Percentiles rank a stretch among this genome's conserved stretches.
These are phyloP conservation scores for Leccinellum albellum DNA, from an alignment of 768 basidiomycete species.

Conservation along the genomic window DNA sequence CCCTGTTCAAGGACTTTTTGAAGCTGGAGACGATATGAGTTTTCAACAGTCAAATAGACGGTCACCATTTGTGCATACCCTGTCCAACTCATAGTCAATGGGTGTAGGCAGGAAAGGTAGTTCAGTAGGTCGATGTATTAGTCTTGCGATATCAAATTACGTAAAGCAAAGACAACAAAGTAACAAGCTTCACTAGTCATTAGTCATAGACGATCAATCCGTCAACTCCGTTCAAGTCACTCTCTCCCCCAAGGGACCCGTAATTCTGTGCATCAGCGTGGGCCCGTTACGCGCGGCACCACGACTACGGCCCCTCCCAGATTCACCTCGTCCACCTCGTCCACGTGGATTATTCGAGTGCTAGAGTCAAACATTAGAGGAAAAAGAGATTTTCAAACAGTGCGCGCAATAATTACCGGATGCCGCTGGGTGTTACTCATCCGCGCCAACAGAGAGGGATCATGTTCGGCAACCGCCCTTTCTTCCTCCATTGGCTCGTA, in stretches of 20 bases:
- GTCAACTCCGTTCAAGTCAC: too few relatives aligned
- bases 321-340: constrained; percentile 24
- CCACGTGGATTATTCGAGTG: constrained; percentile 12
- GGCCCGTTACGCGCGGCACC: constrained; percentile 15
- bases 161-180: constrained; percentile 6
- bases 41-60: background rate
- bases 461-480: constrained; percentile 9
- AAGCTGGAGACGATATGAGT: constrained; percentile 47
- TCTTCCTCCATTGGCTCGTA: constrained; percentile 15
- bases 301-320: constrained; percentile 22
- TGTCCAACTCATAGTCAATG: constrained; percentile 48
- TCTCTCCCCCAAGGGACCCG: constrained; percentile 17
- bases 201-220: too few relatives aligned
- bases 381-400: background rate
- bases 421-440: constrained; percentile 18
- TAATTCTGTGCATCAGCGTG: constrained; percentile 16
- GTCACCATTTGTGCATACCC: constrained; percentile 34
- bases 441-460: constrained; percentile 23
- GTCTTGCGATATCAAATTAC: constrained; percentile 6
- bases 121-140: background rate
- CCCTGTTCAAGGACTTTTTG: constrained; percentile 90
- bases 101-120: background rate
- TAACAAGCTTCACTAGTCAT: too few relatives aligned
- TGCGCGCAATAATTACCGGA: constrained; percentile 17
- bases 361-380: constrained; percentile 8